phyloP scores from a whole-genome alignment of 1,139 yeast species.

The Geotrichum aggregatum region DNA sequence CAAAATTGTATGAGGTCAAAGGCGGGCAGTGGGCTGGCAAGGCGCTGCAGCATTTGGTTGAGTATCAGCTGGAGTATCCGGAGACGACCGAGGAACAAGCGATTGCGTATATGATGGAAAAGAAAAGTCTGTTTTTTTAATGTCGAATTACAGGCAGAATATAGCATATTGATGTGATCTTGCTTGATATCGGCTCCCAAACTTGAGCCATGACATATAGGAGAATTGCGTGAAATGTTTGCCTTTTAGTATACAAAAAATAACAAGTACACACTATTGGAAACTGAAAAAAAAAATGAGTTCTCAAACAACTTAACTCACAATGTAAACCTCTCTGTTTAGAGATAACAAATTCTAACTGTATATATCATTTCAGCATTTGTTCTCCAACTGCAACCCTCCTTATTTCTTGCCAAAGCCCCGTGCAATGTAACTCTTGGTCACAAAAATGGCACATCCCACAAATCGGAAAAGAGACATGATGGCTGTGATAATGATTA shows the following conservation, averaged over 20 bases:
- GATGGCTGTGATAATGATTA: conserved; percentile 77
- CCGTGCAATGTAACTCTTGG: conserved; percentile 38
- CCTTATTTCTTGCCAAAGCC: conserved; percentile 20
- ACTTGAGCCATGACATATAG: too few species aligned
- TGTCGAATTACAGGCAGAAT: too few species aligned
- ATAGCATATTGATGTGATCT: too few species aligned
- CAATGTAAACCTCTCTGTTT: too few species aligned
- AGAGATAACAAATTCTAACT: too few species aligned
- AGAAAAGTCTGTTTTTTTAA: conserved; percentile 15
- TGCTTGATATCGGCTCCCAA: too few species aligned
- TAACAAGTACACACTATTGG: too few species aligned
- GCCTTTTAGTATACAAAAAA: too few species aligned
- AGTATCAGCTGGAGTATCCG: conserved; percentile 78
- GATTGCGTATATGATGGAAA: conserved; percentile 23
- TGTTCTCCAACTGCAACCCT: neutral
- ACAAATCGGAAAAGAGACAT: conserved; percentile 69
- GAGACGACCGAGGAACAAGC: conserved; percentile 51
- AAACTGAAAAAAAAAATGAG: too few species aligned
- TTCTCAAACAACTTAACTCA: too few species aligned
- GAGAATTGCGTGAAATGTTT: too few species aligned
- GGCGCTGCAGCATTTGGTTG: conserved; percentile 51
- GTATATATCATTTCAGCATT: too few species aligned
- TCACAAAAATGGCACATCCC: conserved; percentile 62
- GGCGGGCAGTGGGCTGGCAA: conserved; percentile 84
- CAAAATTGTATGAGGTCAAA: conserved; percentile 47